Evolutionary conservation across 257 asterid genomes (phyloP).

Genomic region (Galeopsis tetrahit): DNA sequence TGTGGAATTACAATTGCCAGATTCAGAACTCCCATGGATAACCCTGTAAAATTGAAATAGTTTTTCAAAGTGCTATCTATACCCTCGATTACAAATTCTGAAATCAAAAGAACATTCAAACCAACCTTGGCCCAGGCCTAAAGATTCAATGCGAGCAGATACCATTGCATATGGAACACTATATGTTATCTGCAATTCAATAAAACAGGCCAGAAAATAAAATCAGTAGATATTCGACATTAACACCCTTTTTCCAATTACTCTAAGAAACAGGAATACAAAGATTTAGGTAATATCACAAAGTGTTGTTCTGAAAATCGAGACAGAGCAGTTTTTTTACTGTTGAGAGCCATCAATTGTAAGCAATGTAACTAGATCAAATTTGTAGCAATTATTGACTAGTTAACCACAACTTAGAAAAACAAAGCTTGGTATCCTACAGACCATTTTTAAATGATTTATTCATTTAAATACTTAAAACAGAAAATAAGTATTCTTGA

Average conservation of each 20-base stretch:
- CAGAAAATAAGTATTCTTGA: slow-evolving; percentile 16
- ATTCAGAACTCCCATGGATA: slow-evolving; percentile 83
- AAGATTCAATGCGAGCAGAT: slow-evolving; percentile 60
- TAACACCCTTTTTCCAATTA: background rate
- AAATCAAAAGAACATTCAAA: slow-evolving; percentile 30
- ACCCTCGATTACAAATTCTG: background rate
- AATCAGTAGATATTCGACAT: background rate
- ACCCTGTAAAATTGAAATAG: slow-evolving; percentile 57
- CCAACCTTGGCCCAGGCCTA: slow-evolving; percentile 75
- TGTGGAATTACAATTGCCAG: slow-evolving; percentile 88
- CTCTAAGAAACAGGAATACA: background rate
- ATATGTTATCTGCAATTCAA: slow-evolving; percentile 46
- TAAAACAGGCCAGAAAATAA: slow-evolving; percentile 18
- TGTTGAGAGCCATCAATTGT: background rate
- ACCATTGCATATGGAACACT: slow-evolving; percentile 95
- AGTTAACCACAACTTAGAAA: background rate
- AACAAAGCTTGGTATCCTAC: too few relatives aligned
- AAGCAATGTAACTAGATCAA: slow-evolving; percentile 1
- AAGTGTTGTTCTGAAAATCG: background rate
- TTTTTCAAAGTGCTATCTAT: slow-evolving; percentile 33
- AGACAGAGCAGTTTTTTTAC: background rate
- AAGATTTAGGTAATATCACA: slow-evolving; percentile 3
- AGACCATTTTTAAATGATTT: background rate
- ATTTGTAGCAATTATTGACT: background rate
- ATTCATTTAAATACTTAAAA: background rate